A percentile compares a stretch with the other conserved stretches of the same genome.
Conservation (phyloP, 176 grass and related monocot genomes). For the Poa annua region DNA sequence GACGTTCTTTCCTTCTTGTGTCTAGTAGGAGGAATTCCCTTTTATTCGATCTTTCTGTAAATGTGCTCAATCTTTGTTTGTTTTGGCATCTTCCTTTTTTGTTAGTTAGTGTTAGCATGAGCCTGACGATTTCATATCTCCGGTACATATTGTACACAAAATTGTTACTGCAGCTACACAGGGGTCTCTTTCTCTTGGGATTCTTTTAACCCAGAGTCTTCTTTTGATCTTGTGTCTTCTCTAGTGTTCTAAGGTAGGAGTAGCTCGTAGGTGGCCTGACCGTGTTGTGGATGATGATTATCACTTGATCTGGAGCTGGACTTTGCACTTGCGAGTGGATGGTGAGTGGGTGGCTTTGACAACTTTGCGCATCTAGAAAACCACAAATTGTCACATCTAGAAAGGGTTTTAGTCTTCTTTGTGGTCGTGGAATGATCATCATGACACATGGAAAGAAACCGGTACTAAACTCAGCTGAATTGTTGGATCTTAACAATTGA, state of each 20-base stretch:
- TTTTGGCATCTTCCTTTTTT: not conserved
- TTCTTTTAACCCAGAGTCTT: not conserved
- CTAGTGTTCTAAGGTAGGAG: not conserved
- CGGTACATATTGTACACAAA: slow-evolving; percentile 22
- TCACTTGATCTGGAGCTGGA: not conserved
- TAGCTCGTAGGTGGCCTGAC: not conserved
- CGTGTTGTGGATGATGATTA: not conserved
- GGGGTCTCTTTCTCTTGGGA: not conserved
- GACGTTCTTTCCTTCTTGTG: not conserved
- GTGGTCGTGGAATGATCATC: not conserved
- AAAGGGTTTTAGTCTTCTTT: not conserved
- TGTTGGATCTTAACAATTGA: too few species aligned
- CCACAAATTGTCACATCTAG: not conserved
- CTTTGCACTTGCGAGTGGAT: not conserved
- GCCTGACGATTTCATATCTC: slow-evolving; percentile 27
- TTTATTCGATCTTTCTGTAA: slow-evolving; percentile 8
- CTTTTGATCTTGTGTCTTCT: not conserved
- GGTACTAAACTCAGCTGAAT: too few species aligned
- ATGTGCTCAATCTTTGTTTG: slow-evolving; percentile 17
- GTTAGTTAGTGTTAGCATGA: slow-evolving; percentile 6
- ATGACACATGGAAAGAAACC: too few species aligned
- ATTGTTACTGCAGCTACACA: not conserved
- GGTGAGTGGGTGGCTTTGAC: slow-evolving; percentile 3
- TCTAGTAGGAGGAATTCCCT: not conserved
- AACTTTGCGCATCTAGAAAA: not conserved